Evolutionary conservation across 1,139 yeast species (phyloP).

Genomic region (Yamadazyma pseudoaaseri): DNA sequence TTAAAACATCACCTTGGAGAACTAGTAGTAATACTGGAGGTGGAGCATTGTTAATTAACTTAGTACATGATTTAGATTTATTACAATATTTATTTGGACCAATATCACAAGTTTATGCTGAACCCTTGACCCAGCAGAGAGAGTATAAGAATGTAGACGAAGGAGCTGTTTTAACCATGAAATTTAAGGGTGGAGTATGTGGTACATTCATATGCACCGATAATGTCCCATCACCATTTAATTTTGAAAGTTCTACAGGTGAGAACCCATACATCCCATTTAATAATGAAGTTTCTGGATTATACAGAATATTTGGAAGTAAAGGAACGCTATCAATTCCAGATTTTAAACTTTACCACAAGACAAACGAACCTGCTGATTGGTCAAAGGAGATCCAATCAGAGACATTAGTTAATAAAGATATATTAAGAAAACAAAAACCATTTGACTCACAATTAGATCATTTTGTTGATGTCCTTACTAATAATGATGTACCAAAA

Average conservation of each 20-base stretch:
- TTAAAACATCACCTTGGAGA: conserved; percentile 40
- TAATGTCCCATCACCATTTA: conserved; percentile 41
- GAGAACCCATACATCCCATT: conserved; percentile 43
- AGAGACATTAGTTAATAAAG: conserved; percentile 14
- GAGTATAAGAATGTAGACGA: conserved; percentile 34
- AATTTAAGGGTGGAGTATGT: conserved; percentile 37
- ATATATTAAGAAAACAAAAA: conserved; percentile 15
- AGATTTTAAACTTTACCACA: conserved; percentile 38
- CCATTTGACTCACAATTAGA: conserved; percentile 43
- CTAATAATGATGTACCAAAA: conserved; percentile 26
- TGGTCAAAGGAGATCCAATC: conserved; percentile 21
- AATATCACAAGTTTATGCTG: conserved; percentile 38
- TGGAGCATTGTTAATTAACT: conserved; percentile 39
- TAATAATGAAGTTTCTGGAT: conserved; percentile 31
- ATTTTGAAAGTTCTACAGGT: conserved; percentile 43
- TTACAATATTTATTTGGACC: conserved; percentile 43
- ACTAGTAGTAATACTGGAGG: conserved; percentile 35
- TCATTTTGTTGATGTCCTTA: conserved; percentile 37
- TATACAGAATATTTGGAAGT: conserved; percentile 41
- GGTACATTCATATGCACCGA: conserved; percentile 46
- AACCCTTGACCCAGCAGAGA: conserved; percentile 32
- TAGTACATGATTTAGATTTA: conserved; percentile 43
- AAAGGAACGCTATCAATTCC: conserved; percentile 43
- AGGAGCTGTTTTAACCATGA: conserved; percentile 41
- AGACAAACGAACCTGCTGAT: conserved; percentile 13